A percentile compares a stretch with the other conserved stretches of the same genome.
phyloP scores from a whole-genome alignment of 1,139 yeast genomes.

The Taphrina flavorubra region DNA sequence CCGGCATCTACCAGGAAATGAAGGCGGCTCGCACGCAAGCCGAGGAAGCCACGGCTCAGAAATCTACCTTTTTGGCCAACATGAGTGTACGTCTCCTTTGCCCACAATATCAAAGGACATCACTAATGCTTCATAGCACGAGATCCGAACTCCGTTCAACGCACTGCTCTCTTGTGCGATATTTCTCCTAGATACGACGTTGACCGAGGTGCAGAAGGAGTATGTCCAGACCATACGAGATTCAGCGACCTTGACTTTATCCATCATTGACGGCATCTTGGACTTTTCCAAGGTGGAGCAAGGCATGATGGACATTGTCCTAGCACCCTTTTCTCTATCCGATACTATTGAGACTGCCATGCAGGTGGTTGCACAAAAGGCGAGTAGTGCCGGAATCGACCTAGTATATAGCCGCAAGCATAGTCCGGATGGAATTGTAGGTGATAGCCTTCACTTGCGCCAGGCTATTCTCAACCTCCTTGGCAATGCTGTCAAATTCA shows the following conservation, averaged over 20 bases:
- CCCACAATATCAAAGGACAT: neutral
- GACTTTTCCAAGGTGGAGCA: slow-evolving; percentile 84
- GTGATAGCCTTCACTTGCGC: slow-evolving; percentile 83
- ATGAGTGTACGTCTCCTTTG: slow-evolving; percentile 13
- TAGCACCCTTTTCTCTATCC: slow-evolving; percentile 63
- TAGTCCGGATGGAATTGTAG: slow-evolving; percentile 68
- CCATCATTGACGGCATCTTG: slow-evolving; percentile 77
- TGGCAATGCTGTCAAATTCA: slow-evolving; percentile 83
- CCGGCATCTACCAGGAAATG: slow-evolving; percentile 50
- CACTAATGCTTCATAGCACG: slow-evolving; percentile 74
- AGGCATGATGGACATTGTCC: slow-evolving; percentile 72
- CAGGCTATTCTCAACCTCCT: slow-evolving; percentile 89
- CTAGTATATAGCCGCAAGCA: slow-evolving; percentile 19
- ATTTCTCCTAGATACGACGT: slow-evolving; percentile 77
- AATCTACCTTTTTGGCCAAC: slow-evolving; percentile 80
- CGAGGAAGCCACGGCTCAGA: slow-evolving; percentile 53
- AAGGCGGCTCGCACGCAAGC: slow-evolving; percentile 48
- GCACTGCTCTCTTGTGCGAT: slow-evolving; percentile 94
- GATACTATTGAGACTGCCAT: slow-evolving; percentile 34
- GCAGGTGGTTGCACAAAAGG: slow-evolving; percentile 28
- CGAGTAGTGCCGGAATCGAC: slow-evolving; percentile 22
- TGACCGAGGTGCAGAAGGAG: slow-evolving; percentile 77
- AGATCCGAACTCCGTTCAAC: slow-evolving; percentile 85
- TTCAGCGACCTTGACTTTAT: slow-evolving; percentile 73
- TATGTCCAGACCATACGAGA: slow-evolving; percentile 79